A percentile compares a stretch with the other conserved stretches of the same genome.
Conservation (phyloP, 2,329 filamentous ascomycete species). For the Colletotrichum lindemuthianum region DNA sequence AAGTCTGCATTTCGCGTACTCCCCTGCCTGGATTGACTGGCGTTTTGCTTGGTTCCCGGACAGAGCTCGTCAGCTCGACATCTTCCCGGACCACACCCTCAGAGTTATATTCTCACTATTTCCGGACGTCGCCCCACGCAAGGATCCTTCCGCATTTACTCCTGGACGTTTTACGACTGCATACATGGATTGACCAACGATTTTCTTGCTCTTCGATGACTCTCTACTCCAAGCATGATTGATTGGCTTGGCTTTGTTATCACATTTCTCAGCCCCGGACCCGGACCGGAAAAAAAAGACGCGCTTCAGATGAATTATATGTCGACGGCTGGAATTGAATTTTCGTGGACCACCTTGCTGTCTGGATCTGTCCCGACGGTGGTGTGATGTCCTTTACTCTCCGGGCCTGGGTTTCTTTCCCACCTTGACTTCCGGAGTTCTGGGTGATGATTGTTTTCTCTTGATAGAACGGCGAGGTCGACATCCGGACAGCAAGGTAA, state of each 20-base stretch:
- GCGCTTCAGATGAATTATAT: slow-evolving; percentile 15
- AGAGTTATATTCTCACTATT: slow-evolving; percentile 15
- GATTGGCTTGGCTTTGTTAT: slow-evolving; percentile 12
- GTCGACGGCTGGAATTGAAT: slow-evolving; percentile 17
- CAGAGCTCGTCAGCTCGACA: slow-evolving; percentile 16
- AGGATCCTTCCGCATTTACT: slow-evolving; percentile 30
- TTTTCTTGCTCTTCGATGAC: slow-evolving; percentile 31
- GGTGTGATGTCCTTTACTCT: slow-evolving; percentile 33
- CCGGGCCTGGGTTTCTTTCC: slow-evolving; percentile 33
- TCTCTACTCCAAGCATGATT: slow-evolving; percentile 25
- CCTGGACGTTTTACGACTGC: slow-evolving; percentile 37
- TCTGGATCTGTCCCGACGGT: slow-evolving; percentile 29
- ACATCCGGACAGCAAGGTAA: slow-evolving; percentile 38
- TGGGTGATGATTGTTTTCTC: slow-evolving; percentile 29
- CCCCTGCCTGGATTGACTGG: slow-evolving; percentile 31
- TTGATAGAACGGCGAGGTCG: slow-evolving; percentile 33
- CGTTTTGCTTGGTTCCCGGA: slow-evolving; percentile 23
- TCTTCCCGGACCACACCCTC: slow-evolving; percentile 14
- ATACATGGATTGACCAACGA: slow-evolving; percentile 37
- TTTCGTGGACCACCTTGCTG: slow-evolving; percentile 34
- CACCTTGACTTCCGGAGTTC: slow-evolving; percentile 35
- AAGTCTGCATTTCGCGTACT: slow-evolving; percentile 37
- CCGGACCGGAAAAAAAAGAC: slow-evolving; percentile 36
- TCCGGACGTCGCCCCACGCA: slow-evolving; percentile 25
- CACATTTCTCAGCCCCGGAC: slow-evolving; percentile 27